Conservation (phyloP, 306 rosid species). For the Corylus avellana region DNA sequence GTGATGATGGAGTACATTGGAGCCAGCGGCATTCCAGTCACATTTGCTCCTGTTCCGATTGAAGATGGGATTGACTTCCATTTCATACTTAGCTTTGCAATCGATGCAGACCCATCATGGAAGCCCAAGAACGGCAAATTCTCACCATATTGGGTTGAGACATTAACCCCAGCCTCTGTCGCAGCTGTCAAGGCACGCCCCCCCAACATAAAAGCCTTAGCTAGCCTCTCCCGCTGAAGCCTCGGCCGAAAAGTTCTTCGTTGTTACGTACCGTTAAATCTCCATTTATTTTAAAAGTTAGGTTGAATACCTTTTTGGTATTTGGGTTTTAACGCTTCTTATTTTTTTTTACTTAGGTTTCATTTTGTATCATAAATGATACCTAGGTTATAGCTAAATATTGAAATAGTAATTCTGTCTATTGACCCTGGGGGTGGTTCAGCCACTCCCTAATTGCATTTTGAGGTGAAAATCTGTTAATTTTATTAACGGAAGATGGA, state of each 20-base stretch:
- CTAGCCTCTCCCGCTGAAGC: conserved; percentile 63
- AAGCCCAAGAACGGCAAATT: conserved; percentile 46
- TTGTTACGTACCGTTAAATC: conserved; percentile 37
- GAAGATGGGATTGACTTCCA: conserved; percentile 42
- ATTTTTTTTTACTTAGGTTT: no score
- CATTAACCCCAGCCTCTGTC: conserved; percentile 43
- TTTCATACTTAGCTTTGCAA: conserved; percentile 54
- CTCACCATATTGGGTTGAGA: conserved; percentile 44
- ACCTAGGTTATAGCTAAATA: no score
- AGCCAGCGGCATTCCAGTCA: conserved; percentile 46
- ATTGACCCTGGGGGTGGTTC: no score
- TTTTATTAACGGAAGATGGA: no score
- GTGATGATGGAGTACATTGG: conserved; percentile 70
- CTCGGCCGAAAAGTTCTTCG: conserved; percentile 32
- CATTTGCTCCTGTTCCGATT: conserved; percentile 40
- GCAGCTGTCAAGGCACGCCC: conserved; percentile 34
- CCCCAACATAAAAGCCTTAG: conserved; percentile 47
- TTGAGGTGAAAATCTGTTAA: no score
- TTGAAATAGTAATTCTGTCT: no score
- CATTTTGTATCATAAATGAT: no score
- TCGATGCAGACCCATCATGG: conserved; percentile 46
- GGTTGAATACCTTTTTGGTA: no score
- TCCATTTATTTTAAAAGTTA: no score
- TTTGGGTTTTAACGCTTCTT: no score
- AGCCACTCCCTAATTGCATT: no score